A percentile compares a stretch with the other conserved stretches of the same genome.
phyloP scores from a whole-genome alignment of 768 basidiomycete species.

The Panaeolus cyanescens region DNA sequence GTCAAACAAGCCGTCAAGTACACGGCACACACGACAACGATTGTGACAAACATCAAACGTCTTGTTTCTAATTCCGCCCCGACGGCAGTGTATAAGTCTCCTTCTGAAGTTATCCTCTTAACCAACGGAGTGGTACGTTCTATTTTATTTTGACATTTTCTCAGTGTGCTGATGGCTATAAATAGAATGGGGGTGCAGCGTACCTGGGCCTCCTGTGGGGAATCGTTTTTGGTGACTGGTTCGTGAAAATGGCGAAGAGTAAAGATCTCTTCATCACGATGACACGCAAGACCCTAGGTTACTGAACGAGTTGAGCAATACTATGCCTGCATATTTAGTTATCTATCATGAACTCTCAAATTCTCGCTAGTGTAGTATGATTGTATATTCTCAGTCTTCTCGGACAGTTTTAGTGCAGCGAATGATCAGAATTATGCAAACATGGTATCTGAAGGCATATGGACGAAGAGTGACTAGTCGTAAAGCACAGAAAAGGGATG shows the following conservation, averaged over 20 bases:
- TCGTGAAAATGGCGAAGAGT: conserved; percentile 43
- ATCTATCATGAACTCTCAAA: too few relatives aligned
- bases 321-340: too few relatives aligned
- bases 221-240: conserved; percentile 45
- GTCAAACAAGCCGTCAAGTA: conserved; percentile 58
- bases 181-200: conserved; percentile 20
- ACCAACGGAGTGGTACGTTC: conserved; percentile 23
- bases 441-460: too few relatives aligned
- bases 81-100: conserved; percentile 26
- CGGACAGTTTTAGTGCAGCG: too few relatives aligned
- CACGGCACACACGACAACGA: conserved; percentile 40
- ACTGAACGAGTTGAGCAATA: too few relatives aligned
- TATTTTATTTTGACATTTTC: neutral
- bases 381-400: too few relatives aligned
- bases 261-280: conserved; percentile 28
- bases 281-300: conserved; percentile 17
- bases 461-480: too few relatives aligned
- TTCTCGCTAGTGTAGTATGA: too few relatives aligned
- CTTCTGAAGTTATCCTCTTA: conserved; percentile 23
- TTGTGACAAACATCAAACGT: conserved; percentile 47
- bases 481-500: too few relatives aligned
- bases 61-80: conserved; percentile 26
- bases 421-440: too few relatives aligned
- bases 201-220: conserved; percentile 43
- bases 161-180: neutral